phyloP scores from a whole-genome alignment of 139 green algal species.

The Asterochloris sp. region DNA sequence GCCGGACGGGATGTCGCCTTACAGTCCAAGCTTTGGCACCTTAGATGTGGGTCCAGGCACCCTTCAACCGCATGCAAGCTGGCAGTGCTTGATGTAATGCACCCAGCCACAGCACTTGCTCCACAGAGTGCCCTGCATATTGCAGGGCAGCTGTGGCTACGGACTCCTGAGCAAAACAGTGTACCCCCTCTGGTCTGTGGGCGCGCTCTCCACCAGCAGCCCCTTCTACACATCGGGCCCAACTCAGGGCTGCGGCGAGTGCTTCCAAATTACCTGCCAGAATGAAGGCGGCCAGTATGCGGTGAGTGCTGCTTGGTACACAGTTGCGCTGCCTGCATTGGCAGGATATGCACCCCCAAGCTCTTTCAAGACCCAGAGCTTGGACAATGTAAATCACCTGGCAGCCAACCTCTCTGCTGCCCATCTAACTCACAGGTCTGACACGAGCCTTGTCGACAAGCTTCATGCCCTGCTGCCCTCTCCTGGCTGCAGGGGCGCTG shows the following conservation, averaged over 20 bases:
- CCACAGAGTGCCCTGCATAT: no score
- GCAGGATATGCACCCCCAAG: no score
- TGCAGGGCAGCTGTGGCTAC: constrained; percentile 34
- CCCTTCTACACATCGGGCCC: constrained; percentile 23
- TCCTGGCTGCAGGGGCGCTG: constrained; percentile 10
- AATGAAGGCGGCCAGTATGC: constrained; percentile 18
- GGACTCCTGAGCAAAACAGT: constrained; percentile 17
- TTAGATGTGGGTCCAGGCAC: constrained; percentile 7
- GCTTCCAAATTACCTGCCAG: constrained; percentile 32
- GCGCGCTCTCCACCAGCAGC: constrained; percentile 15
- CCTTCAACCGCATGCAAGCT: neutral
- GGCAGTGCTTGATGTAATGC: neutral
- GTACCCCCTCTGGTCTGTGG: constrained; percentile 33
- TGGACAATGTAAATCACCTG: no score
- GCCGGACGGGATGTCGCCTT: constrained; percentile 16
- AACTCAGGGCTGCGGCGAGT: constrained; percentile 20
- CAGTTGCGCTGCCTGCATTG: no score
- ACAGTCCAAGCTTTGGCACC: constrained; percentile 23
- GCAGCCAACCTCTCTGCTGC: no score
- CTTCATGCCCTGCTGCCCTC: no score
- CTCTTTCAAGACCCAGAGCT: no score
- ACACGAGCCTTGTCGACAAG: neutral
- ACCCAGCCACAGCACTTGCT: neutral
- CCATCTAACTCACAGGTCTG: neutral
- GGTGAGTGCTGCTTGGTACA: neutral